Percentiles rank a stretch among this genome's conserved stretches.
phyloP scores from a whole-genome alignment of 1,139 yeast genomes.

The Yamadazyma membranifaciens region DNA sequence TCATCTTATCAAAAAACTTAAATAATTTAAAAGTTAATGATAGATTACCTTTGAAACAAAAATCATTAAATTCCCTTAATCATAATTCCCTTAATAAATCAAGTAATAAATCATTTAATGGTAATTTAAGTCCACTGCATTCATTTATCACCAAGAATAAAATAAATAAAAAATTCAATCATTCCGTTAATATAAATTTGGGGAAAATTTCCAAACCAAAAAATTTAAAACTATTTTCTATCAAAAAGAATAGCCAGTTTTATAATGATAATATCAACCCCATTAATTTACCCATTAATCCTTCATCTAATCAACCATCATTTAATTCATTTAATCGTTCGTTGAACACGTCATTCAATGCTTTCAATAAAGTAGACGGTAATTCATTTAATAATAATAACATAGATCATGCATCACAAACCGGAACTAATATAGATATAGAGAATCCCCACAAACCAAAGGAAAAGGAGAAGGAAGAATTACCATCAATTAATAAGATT shows the following conservation, averaged over 20 bases:
- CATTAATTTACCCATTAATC: constrained; percentile 11
- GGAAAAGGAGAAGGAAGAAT: constrained; percentile 9
- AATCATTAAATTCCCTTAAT: background rate
- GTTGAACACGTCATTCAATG: constrained; percentile 3
- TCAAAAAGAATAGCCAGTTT: constrained; percentile 30
- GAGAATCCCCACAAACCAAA: background rate
- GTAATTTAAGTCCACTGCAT: background rate
- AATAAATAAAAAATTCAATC: constrained; percentile 6
- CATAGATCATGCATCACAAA: background rate
- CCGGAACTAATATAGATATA: background rate
- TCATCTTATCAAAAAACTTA: background rate
- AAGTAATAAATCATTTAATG: constrained; percentile 2
- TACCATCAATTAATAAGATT: constrained; percentile 46
- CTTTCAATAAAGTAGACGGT: background rate
- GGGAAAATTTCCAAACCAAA: constrained; percentile 10
- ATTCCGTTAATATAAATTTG: constrained; percentile 9
- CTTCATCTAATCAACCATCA: constrained; percentile 5
- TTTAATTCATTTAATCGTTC: constrained; percentile 4
- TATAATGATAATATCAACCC: constrained; percentile 16
- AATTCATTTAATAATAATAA: background rate
- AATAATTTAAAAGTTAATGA: background rate
- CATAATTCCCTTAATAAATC: background rate
- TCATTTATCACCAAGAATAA: constrained; percentile 5
- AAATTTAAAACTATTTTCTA: constrained; percentile 32
- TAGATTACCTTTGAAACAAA: background rate